phyloP scores from a whole-genome alignment of 164 flowering plant species.

The Cinnamomum chago region DNA sequence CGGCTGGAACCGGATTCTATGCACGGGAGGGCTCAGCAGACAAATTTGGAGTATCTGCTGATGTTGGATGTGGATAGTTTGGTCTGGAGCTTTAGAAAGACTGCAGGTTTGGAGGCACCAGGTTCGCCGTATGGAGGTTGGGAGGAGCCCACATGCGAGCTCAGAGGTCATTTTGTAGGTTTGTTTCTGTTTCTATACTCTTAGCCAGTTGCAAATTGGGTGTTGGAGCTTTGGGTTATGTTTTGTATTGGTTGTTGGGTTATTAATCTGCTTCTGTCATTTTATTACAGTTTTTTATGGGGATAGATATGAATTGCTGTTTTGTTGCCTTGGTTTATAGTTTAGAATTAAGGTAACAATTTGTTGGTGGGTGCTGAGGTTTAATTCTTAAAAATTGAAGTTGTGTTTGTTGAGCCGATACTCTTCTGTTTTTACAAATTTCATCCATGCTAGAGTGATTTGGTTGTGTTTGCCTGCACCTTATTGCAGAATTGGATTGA shows the following conservation, averaged over 20 bases:
- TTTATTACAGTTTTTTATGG: background rate
- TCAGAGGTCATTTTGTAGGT: slow-evolving; percentile 98
- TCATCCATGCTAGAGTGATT: too few relatives aligned
- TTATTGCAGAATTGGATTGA: too few relatives aligned
- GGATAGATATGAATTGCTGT: background rate
- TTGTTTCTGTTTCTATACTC: background rate
- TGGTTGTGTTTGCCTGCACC: too few relatives aligned
- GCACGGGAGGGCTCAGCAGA: slow-evolving; percentile 69
- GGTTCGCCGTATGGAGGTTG: slow-evolving; percentile 81
- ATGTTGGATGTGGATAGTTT: slow-evolving; percentile 74
- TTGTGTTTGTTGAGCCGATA: too few relatives aligned
- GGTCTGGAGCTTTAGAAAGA: slow-evolving; percentile 88
- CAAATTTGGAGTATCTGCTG: slow-evolving; percentile 85
- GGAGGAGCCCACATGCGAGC: slow-evolving; percentile 67
- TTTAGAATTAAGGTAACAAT: background rate
- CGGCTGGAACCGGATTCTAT: slow-evolving; percentile 48
- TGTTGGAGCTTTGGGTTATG: background rate
- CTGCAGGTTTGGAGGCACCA: slow-evolving; percentile 61
- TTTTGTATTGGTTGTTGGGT: background rate
- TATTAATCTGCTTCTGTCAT: background rate
- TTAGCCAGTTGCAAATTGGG: background rate
- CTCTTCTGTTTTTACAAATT: too few relatives aligned
- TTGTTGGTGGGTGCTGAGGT: too few relatives aligned
- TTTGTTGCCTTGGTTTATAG: background rate
- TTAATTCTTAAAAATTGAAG: too few relatives aligned